A percentile compares a stretch with the other conserved stretches of the same genome.
Conservation (phyloP, 208 protist species). For the Wallacemonas sp. region DNA sequence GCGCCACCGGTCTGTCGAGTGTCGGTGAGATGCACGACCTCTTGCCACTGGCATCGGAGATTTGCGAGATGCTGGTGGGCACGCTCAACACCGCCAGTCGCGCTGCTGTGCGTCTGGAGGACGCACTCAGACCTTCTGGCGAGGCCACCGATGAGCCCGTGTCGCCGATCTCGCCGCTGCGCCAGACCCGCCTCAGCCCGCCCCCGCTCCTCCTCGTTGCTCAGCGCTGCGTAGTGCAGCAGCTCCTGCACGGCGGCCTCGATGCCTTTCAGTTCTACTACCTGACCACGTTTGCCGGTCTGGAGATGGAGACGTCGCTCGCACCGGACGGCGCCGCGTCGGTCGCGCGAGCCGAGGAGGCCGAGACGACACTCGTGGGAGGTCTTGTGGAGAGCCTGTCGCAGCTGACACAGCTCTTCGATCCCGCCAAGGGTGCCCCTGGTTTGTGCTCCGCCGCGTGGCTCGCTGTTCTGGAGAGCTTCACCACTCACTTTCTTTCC, state of each 20-base stretch:
- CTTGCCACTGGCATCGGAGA: conserved; percentile 12
- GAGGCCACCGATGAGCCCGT: too few relatives aligned
- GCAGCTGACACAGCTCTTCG: not conserved
- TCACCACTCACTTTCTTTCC: not conserved
- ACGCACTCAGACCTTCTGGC: too few relatives aligned
- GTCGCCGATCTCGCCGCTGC: too few relatives aligned
- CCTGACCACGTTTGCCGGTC: conserved; percentile 17
- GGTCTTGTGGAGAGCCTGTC: not conserved
- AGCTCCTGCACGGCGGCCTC: conserved; percentile 20
- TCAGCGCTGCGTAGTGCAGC: conserved; percentile 2
- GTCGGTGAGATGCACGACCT: not conserved
- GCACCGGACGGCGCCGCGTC: not conserved
- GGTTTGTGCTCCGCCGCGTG: not conserved
- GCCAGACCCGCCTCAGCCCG: too few relatives aligned
- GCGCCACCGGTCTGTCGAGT: not conserved
- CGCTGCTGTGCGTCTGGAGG: not conserved
- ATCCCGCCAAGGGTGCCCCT: conserved; percentile 4
- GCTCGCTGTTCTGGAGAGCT: not conserved
- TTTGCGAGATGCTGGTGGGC: conserved; percentile 5
- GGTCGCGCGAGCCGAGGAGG: not conserved
- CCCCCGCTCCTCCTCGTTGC: not conserved
- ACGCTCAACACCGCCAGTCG: not conserved
- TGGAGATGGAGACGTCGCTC: conserved; percentile 2
- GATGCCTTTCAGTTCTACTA: conserved; percentile 24
- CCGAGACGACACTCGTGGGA: not conserved